A percentile compares a stretch with the other conserved stretches of the same genome.
phyloP scores from a whole-genome alignment of 2,329 filamentous ascomycete species.

The Calonectria henricotiae region DNA sequence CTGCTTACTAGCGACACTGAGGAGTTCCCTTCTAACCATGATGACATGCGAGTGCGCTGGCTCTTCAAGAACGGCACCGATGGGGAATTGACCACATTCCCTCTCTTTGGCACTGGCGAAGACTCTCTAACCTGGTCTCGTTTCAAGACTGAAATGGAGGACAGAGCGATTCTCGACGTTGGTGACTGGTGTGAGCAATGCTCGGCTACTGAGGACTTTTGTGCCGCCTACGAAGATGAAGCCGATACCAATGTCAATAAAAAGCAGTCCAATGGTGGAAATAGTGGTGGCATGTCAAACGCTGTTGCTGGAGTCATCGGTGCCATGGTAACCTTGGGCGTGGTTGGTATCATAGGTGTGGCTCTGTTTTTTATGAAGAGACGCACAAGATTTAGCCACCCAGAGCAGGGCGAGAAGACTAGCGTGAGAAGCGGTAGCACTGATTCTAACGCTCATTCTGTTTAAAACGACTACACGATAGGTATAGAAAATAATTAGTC shows the following conservation, averaged over 20 bases:
- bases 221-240: slow-evolving; percentile 53
- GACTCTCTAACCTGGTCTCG: slow-evolving; percentile 52
- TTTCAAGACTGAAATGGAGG: slow-evolving; percentile 53
- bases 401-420: slow-evolving; percentile 28
- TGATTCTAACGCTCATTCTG: slow-evolving; percentile 29
- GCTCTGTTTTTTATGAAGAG: slow-evolving; percentile 48
- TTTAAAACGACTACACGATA: background rate
- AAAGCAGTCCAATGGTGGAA: slow-evolving; percentile 26
- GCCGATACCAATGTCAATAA: slow-evolving; percentile 28
- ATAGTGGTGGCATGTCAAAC: slow-evolving; percentile 53
- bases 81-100: slow-evolving; percentile 52
- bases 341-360: slow-evolving; percentile 46
- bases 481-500: background rate
- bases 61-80: slow-evolving; percentile 57
- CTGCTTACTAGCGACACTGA: slow-evolving; percentile 51
- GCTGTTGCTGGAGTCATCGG: slow-evolving; percentile 56
- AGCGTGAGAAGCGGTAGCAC: slow-evolving; percentile 42
- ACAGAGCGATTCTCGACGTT: slow-evolving; percentile 52
- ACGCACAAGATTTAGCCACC: slow-evolving; percentile 35
- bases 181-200: slow-evolving; percentile 56
- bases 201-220: slow-evolving; percentile 52
- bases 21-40: slow-evolving; percentile 50
- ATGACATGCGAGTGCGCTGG: slow-evolving; percentile 56
- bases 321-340: slow-evolving; percentile 55
- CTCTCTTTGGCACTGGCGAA: slow-evolving; percentile 54